These are phyloP conservation scores for Ascoidea asiatica DNA, from an alignment of 805 yeast genomes.

Conservation along the genomic window DNA sequence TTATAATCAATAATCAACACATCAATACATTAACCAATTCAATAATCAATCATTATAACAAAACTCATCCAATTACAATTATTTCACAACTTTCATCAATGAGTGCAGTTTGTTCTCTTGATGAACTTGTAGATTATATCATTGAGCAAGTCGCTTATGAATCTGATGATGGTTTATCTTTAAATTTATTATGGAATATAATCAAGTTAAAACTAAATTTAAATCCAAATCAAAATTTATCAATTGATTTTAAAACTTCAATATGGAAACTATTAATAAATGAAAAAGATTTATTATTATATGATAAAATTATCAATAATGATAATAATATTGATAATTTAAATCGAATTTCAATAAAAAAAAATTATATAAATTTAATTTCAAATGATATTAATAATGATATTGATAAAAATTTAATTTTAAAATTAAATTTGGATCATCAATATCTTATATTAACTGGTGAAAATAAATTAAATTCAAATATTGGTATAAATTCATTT, in stretches of 20 bases:
- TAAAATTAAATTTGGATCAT: no score
- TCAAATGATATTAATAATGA: no score
- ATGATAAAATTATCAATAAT: no score
- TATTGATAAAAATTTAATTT: neutral
- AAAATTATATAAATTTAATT: no score
- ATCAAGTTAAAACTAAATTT: neutral
- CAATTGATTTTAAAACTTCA: neutral
- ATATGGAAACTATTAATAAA: neutral
- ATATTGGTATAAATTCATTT: neutral
- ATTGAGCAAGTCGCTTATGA: neutral
- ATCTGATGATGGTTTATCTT: neutral
- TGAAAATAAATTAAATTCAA: neutral
- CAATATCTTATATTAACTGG: neutral
- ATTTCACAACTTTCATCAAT: no score
- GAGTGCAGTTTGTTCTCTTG: neutral
- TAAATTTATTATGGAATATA: neutral
- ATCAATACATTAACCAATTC: no score
- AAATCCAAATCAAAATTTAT: neutral
- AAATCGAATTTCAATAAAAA: neutral
- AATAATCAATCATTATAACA: no score
- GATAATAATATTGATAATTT: no score
- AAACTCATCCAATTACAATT: no score
- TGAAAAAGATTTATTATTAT: neutral
- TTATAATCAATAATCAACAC: no score
- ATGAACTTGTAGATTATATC: neutral